Conservation (phyloP, 2,329 filamentous ascomycete species). For the Thyridium curvatum region DNA sequence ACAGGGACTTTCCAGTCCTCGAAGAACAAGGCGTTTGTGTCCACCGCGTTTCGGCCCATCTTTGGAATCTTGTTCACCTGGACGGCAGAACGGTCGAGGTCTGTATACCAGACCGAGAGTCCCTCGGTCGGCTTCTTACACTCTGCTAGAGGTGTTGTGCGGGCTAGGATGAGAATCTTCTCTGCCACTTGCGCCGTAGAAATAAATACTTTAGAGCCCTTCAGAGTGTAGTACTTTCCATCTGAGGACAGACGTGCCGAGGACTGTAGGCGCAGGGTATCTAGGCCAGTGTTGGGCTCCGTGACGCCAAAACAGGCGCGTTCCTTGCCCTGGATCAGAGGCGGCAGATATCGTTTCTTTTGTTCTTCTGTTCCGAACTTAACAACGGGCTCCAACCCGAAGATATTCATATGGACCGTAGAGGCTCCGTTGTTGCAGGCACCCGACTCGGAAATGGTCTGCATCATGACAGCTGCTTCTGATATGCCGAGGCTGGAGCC, state of each 20-base stretch:
- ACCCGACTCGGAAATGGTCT: slow-evolving; percentile 68
- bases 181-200: slow-evolving; percentile 71
- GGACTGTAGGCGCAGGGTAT: slow-evolving; percentile 65
- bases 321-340: slow-evolving; percentile 63
- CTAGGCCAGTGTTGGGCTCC: slow-evolving; percentile 70
- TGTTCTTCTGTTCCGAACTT: slow-evolving; percentile 63
- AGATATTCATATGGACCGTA: slow-evolving; percentile 56
- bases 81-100: slow-evolving; percentile 55
- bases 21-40: slow-evolving; percentile 81
- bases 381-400: slow-evolving; percentile 65
- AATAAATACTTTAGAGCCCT: slow-evolving; percentile 81
- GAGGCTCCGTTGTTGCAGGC: slow-evolving; percentile 66
- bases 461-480: slow-evolving; percentile 79
- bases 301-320: slow-evolving; percentile 74
- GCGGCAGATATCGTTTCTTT: slow-evolving; percentile 54
- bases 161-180: slow-evolving; percentile 73
- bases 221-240: slow-evolving; percentile 56
- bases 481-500: slow-evolving; percentile 69
- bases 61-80: slow-evolving; percentile 68
- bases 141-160: slow-evolving; percentile 62
- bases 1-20: slow-evolving; percentile 63
- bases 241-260: slow-evolving; percentile 44
- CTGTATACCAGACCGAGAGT: slow-evolving; percentile 70
- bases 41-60: slow-evolving; percentile 73
- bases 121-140: slow-evolving; percentile 69